A percentile compares a stretch with the other conserved stretches of the same genome.
Conservation (phyloP, 768 basidiomycete species). For the Mycena alexandri region DNA sequence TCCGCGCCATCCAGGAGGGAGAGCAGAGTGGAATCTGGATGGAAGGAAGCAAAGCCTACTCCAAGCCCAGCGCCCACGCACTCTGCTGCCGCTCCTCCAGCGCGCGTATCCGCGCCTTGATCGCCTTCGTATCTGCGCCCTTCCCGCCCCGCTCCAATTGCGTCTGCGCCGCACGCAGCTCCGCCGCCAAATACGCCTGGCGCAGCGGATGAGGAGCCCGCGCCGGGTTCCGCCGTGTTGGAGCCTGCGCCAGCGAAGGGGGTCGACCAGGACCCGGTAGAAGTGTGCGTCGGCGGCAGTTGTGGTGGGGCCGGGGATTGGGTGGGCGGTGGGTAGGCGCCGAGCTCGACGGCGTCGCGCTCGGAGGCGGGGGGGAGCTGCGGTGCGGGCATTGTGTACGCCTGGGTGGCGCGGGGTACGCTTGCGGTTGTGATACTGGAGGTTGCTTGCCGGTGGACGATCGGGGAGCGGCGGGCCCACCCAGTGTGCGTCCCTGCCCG, state of each 20-base stretch:
- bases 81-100: slow-evolving; percentile 28
- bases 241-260: slow-evolving; percentile 1
- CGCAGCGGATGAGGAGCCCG: slow-evolving; percentile 23
- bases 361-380: neutral
- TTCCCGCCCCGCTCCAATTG: slow-evolving; percentile 12
- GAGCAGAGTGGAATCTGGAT: too few relatives aligned
- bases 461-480: neutral
- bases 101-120: slow-evolving; percentile 21
- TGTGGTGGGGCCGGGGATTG: neutral
- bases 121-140: neutral
- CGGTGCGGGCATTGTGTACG: neutral
- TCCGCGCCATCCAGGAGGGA: neutral
- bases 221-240: slow-evolving; percentile 8
- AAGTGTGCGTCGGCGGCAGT: neutral
- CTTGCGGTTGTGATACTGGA: too few relatives aligned
- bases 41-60: slow-evolving; percentile 2
- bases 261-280: slow-evolving; percentile 5
- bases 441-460: too few relatives aligned
- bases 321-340: neutral
- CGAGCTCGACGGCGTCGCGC: slow-evolving; percentile 27
- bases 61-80: slow-evolving; percentile 30
- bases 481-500: neutral
- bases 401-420: too few relatives aligned
- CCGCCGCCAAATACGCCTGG: slow-evolving; percentile 29
- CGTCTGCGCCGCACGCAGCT: slow-evolving; percentile 29